Evolutionary conservation across 495 filamentous ascomycete species (phyloP).

Genomic region (Apiosordaria backusii): DNA sequence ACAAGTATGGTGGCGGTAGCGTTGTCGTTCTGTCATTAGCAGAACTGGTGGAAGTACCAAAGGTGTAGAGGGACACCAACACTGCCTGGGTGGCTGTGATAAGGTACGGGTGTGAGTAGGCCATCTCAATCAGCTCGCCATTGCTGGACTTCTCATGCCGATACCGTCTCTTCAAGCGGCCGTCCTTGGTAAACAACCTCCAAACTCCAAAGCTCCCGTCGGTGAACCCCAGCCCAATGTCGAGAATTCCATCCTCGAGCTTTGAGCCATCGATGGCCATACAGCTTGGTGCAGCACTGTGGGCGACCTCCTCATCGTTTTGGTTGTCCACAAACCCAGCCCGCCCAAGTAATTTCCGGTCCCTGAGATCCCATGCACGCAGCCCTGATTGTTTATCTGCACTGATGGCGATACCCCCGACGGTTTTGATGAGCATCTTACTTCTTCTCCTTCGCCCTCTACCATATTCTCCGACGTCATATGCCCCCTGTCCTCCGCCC

Average conservation of each 20-base stretch:
- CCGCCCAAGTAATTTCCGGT: constrained; percentile 53
- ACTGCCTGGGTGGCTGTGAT: constrained; percentile 72
- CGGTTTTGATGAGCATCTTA: constrained; percentile 62
- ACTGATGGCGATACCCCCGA: constrained; percentile 72
- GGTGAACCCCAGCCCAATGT: constrained; percentile 69
- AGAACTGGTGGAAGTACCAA: constrained; percentile 37
- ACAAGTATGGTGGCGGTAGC: constrained; percentile 48
- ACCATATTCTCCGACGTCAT: constrained; percentile 16
- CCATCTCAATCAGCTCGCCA: constrained; percentile 70
- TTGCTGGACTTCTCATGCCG: constrained; percentile 54
- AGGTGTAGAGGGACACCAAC: constrained; percentile 69
- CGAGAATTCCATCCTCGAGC: constrained; percentile 37
- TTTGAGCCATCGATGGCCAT: constrained; percentile 58
- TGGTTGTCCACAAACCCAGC: constrained; percentile 28
- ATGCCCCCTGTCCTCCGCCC: constrained; percentile 17
- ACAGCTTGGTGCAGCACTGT: constrained; percentile 54
- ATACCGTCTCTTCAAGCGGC: constrained; percentile 47
- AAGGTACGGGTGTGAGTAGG: constrained; percentile 70
- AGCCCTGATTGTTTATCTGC: constrained; percentile 73
- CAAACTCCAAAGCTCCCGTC: constrained; percentile 74
- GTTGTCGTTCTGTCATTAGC: neutral
- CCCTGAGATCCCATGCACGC: constrained; percentile 71
- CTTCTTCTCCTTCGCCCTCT: constrained; percentile 10
- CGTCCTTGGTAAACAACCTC: constrained; percentile 47
- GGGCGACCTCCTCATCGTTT: neutral